Evolutionary conservation across 768 basidiomycete genomes (phyloP).

Genomic region (Lactarius deliciosus): DNA sequence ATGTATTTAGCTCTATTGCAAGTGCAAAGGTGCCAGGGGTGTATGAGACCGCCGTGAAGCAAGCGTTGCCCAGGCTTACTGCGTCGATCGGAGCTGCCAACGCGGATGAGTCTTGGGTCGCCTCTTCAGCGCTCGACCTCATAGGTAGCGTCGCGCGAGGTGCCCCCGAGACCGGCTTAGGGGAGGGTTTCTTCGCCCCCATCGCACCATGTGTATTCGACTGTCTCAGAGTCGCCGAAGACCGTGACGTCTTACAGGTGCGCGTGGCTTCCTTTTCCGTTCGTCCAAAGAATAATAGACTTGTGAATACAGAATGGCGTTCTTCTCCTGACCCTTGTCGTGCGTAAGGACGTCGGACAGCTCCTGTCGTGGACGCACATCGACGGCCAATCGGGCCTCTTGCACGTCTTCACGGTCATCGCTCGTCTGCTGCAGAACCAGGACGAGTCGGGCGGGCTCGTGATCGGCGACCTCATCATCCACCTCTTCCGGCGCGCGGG

Average conservation of each 20-base stretch:
- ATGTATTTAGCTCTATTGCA: slow-evolving; percentile 60
- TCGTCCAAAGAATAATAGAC: slow-evolving; percentile 3
- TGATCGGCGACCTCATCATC: slow-evolving; percentile 93
- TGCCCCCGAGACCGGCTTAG: slow-evolving; percentile 60
- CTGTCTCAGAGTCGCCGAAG: slow-evolving; percentile 68
- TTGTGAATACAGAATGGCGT: slow-evolving; percentile 67
- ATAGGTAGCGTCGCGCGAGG: slow-evolving; percentile 70
- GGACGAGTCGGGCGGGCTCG: slow-evolving; percentile 90
- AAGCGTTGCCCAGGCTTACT: slow-evolving; percentile 72
- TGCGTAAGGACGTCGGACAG: slow-evolving; percentile 86
- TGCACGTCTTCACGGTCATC: slow-evolving; percentile 70
- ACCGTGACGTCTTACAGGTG: slow-evolving; percentile 83
- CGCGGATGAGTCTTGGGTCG: slow-evolving; percentile 68
- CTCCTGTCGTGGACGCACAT: slow-evolving; percentile 72
- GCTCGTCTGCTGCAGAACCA: slow-evolving; percentile 73
- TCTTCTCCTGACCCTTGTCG: slow-evolving; percentile 72
- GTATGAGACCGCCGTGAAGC: slow-evolving; percentile 70
- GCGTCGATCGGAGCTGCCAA: slow-evolving; percentile 58
- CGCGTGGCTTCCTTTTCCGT: slow-evolving; percentile 12
- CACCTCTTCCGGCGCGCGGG: slow-evolving; percentile 86
- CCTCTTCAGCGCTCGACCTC: slow-evolving; percentile 81
- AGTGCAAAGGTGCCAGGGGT: slow-evolving; percentile 59
- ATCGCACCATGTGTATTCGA: slow-evolving; percentile 76
- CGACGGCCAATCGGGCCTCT: slow-evolving; percentile 71
- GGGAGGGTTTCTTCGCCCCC: slow-evolving; percentile 74